Percentiles rank a stretch among this genome's conserved stretches.
Conservation (phyloP, 768 basidiomycete genomes). For the Hygrophoropsis aurantiaca region DNA sequence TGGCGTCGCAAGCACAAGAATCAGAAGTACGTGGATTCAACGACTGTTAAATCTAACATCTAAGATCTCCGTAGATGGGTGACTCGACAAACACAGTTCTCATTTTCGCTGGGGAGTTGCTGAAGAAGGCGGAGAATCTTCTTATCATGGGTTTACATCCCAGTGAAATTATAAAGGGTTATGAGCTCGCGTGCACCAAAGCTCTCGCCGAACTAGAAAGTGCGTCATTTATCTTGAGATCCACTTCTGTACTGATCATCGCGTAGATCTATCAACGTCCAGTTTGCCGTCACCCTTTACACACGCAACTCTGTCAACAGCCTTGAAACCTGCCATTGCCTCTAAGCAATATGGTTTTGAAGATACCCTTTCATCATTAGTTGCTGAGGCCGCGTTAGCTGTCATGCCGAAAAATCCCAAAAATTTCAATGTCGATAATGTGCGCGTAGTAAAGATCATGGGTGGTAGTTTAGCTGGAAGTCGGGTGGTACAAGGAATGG, state of each 20-base stretch:
- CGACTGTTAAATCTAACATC: background rate
- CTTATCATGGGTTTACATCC: constrained; percentile 97
- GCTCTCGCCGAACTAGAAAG: constrained; percentile 88
- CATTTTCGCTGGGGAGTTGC: constrained; percentile 91
- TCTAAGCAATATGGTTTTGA: constrained; percentile 98
- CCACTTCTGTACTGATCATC: constrained; percentile 10
- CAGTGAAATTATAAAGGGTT: constrained; percentile 92
- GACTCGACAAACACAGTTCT: constrained; percentile 95
- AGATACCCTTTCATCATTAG: constrained; percentile 74
- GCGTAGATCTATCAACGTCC: constrained; percentile 65
- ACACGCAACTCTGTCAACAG: constrained; percentile 63
- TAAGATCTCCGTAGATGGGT: constrained; percentile 69
- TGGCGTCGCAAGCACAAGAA: constrained; percentile 97
- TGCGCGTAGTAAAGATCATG: constrained; percentile 98
- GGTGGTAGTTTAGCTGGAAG: constrained; percentile 86
- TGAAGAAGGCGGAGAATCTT: constrained; percentile 90
- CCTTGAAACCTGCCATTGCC: constrained; percentile 89
- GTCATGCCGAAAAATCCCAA: constrained; percentile 89
- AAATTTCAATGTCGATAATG: constrained; percentile 97
- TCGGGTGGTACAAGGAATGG: constrained; percentile 95
- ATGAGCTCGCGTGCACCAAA: constrained; percentile 86
- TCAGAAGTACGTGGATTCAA: constrained; percentile 61
- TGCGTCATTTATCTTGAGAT: constrained; percentile 42
- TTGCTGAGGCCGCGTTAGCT: constrained; percentile 88
- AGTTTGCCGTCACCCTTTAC: constrained; percentile 73